These are phyloP conservation scores for Haplosporangium sp. DNA, from an alignment of 371 early-diverging fungal genomes.

Conservation along the genomic window DNA sequence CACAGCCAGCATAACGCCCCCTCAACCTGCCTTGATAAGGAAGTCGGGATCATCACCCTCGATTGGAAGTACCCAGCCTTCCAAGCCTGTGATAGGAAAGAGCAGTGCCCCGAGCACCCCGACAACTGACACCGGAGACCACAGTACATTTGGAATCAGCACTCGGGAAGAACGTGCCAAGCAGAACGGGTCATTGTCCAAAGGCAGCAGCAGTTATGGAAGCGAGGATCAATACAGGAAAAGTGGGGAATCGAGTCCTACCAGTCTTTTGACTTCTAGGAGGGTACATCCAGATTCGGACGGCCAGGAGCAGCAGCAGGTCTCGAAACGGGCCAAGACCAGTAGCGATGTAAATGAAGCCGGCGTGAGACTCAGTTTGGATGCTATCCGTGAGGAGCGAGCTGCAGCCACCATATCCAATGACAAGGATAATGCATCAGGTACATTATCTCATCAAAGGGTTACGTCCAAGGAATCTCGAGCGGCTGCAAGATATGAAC, in stretches of 20 bases:
- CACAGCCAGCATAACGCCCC: too few species aligned
- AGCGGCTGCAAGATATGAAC: background rate
- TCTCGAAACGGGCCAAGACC: slow-evolving; percentile 16
- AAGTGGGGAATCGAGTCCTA: slow-evolving; percentile 8
- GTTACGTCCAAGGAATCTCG: background rate
- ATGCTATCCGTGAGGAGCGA: slow-evolving; percentile 28
- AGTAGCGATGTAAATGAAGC: slow-evolving; percentile 7
- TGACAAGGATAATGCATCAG: too few species aligned
- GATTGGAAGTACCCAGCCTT: too few species aligned
- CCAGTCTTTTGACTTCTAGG: slow-evolving; percentile 6
- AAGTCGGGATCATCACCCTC: too few species aligned
- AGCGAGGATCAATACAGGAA: slow-evolving; percentile 1
- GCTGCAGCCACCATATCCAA: background rate
- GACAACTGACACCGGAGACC: background rate
- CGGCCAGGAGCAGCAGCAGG: slow-evolving; percentile 7
- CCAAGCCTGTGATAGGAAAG: too few species aligned
- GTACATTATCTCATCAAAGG: too few species aligned
- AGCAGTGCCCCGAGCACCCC: background rate
- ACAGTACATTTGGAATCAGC: background rate
- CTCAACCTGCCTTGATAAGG: too few species aligned
- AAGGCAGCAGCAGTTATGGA: background rate
- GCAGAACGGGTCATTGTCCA: background rate
- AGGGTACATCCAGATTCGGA: slow-evolving; percentile 11
- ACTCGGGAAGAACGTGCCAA: background rate
- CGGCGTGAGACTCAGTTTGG: slow-evolving; percentile 16